These are phyloP conservation scores for Chaetomiaceae sp. DNA, from an alignment of 2,329 filamentous ascomycete species.

Conservation along the genomic window DNA sequence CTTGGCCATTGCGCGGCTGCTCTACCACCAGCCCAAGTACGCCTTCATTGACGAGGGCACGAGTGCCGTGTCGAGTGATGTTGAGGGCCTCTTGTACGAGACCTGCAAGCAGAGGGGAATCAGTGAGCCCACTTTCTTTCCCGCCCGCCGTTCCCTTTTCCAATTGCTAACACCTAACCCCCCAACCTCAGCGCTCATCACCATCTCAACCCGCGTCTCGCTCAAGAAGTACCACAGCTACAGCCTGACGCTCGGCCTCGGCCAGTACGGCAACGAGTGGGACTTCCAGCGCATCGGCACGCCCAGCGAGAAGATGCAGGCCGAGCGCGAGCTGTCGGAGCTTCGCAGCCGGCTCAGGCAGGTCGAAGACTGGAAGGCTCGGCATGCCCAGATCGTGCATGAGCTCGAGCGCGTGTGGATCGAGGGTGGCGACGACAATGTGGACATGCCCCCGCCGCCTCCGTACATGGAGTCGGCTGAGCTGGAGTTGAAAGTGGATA, in stretches of 20 bases:
- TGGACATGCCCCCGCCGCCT: slow-evolving; percentile 1
- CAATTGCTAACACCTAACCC: neutral
- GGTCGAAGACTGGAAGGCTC: slow-evolving; percentile 76
- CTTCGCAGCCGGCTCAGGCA: slow-evolving; percentile 71
- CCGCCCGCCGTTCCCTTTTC: neutral
- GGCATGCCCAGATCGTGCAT: slow-evolving; percentile 72
- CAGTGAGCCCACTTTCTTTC: slow-evolving; percentile 67
- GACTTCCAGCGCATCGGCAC: slow-evolving; percentile 91
- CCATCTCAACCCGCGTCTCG: slow-evolving; percentile 88
- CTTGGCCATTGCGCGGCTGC: slow-evolving; percentile 79
- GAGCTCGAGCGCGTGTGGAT: slow-evolving; percentile 66
- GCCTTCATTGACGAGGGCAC: slow-evolving; percentile 95
- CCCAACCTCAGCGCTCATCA: slow-evolving; percentile 65
- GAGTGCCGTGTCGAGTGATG: slow-evolving; percentile 86
- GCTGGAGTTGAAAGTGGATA: neutral
- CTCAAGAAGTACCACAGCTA: slow-evolving; percentile 94
- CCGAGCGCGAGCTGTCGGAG: slow-evolving; percentile 85
- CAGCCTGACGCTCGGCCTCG: slow-evolving; percentile 78
- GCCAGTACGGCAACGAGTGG: slow-evolving; percentile 79
- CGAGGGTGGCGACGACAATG: slow-evolving; percentile 42
- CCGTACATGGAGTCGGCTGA: neutral
- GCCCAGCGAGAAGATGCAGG: slow-evolving; percentile 83
- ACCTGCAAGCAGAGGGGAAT: slow-evolving; percentile 88
- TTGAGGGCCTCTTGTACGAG: slow-evolving; percentile 91
- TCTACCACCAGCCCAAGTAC: slow-evolving; percentile 93